Conservation (phyloP, 345 rosid species). For the Euphorbia peplus region DNA sequence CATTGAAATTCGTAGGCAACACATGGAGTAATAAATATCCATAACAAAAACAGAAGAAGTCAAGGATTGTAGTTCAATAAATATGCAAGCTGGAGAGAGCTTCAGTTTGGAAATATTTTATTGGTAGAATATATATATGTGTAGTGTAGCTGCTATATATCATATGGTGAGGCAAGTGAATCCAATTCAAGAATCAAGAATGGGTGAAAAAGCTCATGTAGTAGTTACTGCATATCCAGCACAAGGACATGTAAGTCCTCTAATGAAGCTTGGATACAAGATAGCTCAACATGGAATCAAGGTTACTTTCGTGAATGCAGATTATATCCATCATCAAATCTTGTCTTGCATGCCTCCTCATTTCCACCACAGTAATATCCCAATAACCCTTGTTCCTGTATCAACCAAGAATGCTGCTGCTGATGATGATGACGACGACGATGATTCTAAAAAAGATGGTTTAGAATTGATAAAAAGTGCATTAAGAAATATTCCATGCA, state of each 20-base stretch:
- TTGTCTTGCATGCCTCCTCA: constrained; percentile 14
- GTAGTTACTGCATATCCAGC: constrained; percentile 30
- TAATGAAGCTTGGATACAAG: constrained; percentile 31
- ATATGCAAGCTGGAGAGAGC: no score
- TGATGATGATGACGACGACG: no score
- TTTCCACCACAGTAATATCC: neutral
- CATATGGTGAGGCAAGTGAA: no score
- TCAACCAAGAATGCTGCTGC: constrained; percentile 15
- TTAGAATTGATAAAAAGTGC: constrained; percentile 7
- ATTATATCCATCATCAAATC: constrained; percentile 18
- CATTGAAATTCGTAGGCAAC: no score
- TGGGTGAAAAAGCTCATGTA: constrained; percentile 23
- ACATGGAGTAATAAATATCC: no score
- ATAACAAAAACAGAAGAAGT: no score
- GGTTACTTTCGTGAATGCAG: constrained; percentile 37
- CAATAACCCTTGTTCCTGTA: constrained; percentile 23
- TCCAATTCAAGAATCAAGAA: no score
- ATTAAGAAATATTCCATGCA: constrained; percentile 15
- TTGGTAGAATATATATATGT: no score
- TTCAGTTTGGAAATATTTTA: no score
- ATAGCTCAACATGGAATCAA: constrained; percentile 32
- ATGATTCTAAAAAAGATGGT: constrained; percentile 1
- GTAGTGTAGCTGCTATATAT: no score
- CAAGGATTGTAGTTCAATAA: no score
- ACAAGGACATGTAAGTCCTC: constrained; percentile 17